These are phyloP conservation scores for Hansfordia pulvinata DNA, from an alignment of 2,329 filamentous ascomycete species.

Conservation along the genomic window DNA sequence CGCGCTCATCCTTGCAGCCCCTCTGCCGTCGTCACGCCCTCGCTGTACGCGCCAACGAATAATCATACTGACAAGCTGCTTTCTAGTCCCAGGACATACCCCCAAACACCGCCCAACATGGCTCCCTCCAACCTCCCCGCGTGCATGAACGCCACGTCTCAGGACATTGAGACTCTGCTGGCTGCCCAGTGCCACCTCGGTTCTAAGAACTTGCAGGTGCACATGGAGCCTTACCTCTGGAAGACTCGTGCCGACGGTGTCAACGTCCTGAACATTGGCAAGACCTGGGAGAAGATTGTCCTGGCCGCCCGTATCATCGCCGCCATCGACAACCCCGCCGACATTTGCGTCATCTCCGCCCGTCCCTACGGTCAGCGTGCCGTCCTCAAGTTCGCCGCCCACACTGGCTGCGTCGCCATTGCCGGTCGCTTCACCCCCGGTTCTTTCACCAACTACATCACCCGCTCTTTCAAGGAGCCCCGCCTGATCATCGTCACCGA, in stretches of 20 bases:
- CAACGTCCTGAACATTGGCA: conserved; percentile 99
- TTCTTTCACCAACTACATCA: conserved; percentile 99
- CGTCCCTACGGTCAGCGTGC: conserved; percentile 99
- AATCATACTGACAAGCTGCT: too few species aligned
- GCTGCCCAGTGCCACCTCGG: conserved; percentile 93
- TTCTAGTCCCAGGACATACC: too few species aligned
- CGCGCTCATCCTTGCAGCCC: too few species aligned
- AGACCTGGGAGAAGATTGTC: conserved; percentile 99
- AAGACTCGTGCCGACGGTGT: conserved; percentile 98
- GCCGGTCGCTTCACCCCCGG: conserved; percentile 99
- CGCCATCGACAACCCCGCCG: conserved; percentile 97
- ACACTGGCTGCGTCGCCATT: conserved; percentile 96
- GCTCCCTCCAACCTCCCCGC: conserved; percentile 88
- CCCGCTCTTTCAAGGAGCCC: conserved; percentile 99
- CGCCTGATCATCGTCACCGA: conserved; percentile 99
- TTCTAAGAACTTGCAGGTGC: conserved; percentile 98
- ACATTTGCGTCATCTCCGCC: conserved; percentile 98
- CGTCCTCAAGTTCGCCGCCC: conserved; percentile 97
- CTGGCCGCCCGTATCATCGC: conserved; percentile 97
- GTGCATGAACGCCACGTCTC: conserved; percentile 89
- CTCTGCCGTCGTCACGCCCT: too few species aligned
- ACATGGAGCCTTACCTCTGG: conserved; percentile 99
- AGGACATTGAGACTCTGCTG: conserved; percentile 99
- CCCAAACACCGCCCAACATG: conserved; percentile 56
- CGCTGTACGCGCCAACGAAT: conserved; percentile 17